phyloP scores from a whole-genome alignment of 2,329 filamentous ascomycete genomes.

The Graphiopsis chlorocephala region DNA sequence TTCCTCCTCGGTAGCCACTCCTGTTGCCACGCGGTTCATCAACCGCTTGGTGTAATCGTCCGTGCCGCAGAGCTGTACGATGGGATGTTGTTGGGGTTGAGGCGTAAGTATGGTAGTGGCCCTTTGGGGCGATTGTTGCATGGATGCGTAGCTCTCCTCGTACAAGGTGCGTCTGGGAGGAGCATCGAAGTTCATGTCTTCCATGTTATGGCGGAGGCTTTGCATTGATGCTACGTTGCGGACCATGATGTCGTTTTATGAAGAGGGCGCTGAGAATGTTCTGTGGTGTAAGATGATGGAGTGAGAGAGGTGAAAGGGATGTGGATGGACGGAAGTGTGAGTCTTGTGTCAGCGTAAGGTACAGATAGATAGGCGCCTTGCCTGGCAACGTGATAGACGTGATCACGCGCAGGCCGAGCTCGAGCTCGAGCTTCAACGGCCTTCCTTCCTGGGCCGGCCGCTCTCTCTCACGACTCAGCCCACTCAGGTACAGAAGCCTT shows the following conservation, averaged over 20 bases:
- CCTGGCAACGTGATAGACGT: constrained; percentile 15
- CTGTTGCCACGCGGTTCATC: constrained; percentile 27
- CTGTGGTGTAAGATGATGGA: not conserved
- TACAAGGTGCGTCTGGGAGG: constrained; percentile 7
- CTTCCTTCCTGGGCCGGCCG: not conserved
- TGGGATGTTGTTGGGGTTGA: constrained; percentile 9
- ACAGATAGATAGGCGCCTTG: constrained; percentile 4
- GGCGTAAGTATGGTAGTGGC: not conserved
- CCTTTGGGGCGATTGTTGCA: not conserved
- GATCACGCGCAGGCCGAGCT: constrained; percentile 7
- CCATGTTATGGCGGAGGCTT: constrained; percentile 25
- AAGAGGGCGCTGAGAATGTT: not conserved
- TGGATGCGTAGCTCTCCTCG: constrained; percentile 7
- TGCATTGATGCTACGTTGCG: constrained; percentile 30
- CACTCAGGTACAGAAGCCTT: not conserved
- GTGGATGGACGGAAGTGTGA: not conserved
- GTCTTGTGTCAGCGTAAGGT: not conserved
- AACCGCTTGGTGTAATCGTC: constrained; percentile 24
- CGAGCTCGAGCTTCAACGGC: not conserved
- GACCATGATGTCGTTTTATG: constrained; percentile 24
- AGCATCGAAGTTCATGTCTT: constrained; percentile 17
- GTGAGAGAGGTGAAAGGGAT: not conserved
- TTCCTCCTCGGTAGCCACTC: constrained; percentile 23
- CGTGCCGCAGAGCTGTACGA: constrained; percentile 21
- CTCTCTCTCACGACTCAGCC: not conserved